Evolutionary conservation across 306 rosid genomes (phyloP), one percentile per base, ranked within the genome.

Genomic region (Albizia julibrissin): DNA sequence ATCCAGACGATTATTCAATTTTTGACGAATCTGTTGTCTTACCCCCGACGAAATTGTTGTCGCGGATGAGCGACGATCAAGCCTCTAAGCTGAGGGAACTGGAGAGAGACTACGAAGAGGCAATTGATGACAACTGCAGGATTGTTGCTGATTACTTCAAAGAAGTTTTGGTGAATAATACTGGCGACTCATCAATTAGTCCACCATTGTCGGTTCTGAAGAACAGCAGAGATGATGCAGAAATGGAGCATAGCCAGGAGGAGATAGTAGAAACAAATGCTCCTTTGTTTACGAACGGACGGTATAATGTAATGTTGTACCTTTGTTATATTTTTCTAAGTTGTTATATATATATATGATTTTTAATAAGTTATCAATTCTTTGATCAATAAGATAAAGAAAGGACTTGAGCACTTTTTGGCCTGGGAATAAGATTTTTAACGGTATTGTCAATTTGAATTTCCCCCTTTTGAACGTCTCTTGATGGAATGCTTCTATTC

Each of bases 281-380:
- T 56, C 50, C 80, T 72, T 44, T n/a, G 66, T 82, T 86, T 9
- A 65, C 78, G 81, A 91, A 88, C 86, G 90, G 94, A 89, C 98
- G 93, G 92, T 86, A 91, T 88, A 92, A 94, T 87, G 98, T 94
- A 94, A 92, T 91, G 71, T 56, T 43, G 43, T 52, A 6, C 78
- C 21, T 54, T 8, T 21, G 61, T 54, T 21, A 18, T 54, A 54
- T 54, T 54, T 54, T 54, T 54, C 61, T 21, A 8, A 54, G 24
- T 54, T 54, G 11, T 54, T 2, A 54, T 19, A 52, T 6, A 6
- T 0, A 1, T 5, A 6, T 54, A 8, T 21, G 58, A 50, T n/a
- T 56, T 58, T 58, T 8, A 58, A 9, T 3, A n/a, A 58, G 65
- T 8, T 58, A 58, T 75, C n/a, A 56, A 6, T 34, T 56, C 10